Base-by-base conservation (phyloP, 352 stramenopile species). In the Phytophthora brassicae region DNA sequence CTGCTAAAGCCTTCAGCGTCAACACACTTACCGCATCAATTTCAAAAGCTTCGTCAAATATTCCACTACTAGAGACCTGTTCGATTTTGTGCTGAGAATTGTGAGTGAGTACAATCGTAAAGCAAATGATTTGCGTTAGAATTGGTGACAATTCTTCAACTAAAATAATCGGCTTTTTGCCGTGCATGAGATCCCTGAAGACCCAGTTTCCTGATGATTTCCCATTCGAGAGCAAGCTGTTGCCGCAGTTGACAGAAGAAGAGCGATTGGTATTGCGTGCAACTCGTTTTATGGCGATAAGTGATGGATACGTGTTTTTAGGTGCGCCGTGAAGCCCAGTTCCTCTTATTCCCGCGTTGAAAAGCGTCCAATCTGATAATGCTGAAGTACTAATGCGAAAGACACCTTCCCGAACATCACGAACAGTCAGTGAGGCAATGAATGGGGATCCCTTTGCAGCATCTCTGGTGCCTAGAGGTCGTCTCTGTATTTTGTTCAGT, bases 151-250 rank as follows among this genome's bases (percentile, higher is more conserved):
- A 16, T 6, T 17, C n/a, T 12, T 56, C 58, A 31, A 66, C 17
- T 20, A 56, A 17, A 23, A 35, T 81, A 26, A 36, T 41, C 16
- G 78, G 75, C 0, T 87, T 85, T 56, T 48, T 85, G 12, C 75
- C 73, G 23, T 67, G 46, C 8, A 24, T 65, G 19, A 50, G 53
- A 3, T 24, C n/a, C 4, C 52, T 59, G 11, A 13, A 55, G 4
- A 39, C 38, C 0, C 49, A 57, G 28, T 63, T 66, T 24, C 38
- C 44, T 2, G 49, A 52, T 20, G 58, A 60, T 20, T 11, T 52
- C 12, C 33, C 22, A 22, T 17, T n/a, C 39, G 47, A 58, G 20
- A 56, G 48, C 6, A 56, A 19, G 6, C 29, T 29, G 20, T 43
- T 45, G 16, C 44, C 20, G 3, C 14, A 51, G 31, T 29, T 68